Base-by-base conservation (phyloP, 106 monocot genomes). In the Narthecium ossifragum region DNA sequence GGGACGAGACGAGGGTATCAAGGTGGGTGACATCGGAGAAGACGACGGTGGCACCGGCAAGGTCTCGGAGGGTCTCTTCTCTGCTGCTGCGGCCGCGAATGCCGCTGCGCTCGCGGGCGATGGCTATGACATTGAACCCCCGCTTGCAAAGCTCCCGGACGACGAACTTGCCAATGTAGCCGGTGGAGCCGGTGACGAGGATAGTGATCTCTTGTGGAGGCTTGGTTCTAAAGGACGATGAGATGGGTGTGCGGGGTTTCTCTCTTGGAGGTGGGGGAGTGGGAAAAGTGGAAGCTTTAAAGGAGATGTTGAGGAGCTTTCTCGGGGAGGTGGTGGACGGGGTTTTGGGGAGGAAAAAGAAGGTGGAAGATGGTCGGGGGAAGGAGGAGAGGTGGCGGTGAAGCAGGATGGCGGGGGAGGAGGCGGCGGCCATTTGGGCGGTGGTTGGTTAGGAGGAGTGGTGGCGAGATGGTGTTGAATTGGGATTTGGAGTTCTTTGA, bases 11-110 rank as follows among this genome's bases (percentile, higher is more conserved):
- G 20, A 94, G 80, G 56, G 78, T n/a, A 27, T 32, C 63, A 15
- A 62, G 43, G 46, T 90, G 78, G 64, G 94, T 84, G 73, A 96
- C 94, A 65, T 96, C 90, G 64, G 90, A 86, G 85, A 96, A 90
- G 70, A 79, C 72, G 55, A 94, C 80, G 53, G 76, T 60, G 55
- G 85, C 51, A 66, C 70, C 70, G 63, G 73, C 12, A 6, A 86
- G 70, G 33, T 75, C 53, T 0, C 26, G 22, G 18, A 78, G 41
- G 55, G 84, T 71, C 21, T 67, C 43, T 6, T 70, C 61, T 36
- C 5, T 39, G 55, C 45, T 70, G 70, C 58, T 51, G 48, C 70
- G 53, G 64, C 85, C 82, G 33, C 79, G 88, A 64, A 84, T 71
- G 64, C 94, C 80, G 61, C 80, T 90, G 41, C 73, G 73, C 26